Percentiles rank a stretch among this genome's conserved stretches.
Evolutionary conservation across 495 filamentous ascomycete genomes (phyloP).

Genomic region (Beverwykella pulmonaria): DNA sequence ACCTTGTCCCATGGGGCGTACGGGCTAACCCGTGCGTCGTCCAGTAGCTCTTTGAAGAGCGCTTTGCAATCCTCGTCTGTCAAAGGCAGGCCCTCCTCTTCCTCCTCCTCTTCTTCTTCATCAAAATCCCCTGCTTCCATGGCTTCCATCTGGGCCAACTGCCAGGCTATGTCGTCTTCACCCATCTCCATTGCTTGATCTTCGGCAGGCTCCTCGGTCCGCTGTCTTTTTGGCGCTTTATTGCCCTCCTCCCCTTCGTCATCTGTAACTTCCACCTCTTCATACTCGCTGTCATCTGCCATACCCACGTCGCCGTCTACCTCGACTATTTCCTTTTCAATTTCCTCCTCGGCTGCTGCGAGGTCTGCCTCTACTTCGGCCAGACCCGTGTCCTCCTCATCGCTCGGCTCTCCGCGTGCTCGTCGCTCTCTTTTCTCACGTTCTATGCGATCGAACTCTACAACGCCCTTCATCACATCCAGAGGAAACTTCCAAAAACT

Average conservation of each 20-base stretch:
- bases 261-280: conserved; percentile 84
- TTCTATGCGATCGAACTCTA: conserved; percentile 66
- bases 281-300: conserved; percentile 67
- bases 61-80: conserved; percentile 49
- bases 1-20: conserved; percentile 91
- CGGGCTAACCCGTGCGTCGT: conserved; percentile 79
- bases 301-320: conserved; percentile 39
- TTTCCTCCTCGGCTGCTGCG: conserved; percentile 33
- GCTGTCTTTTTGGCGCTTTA: conserved; percentile 65
- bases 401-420: conserved; percentile 44
- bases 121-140: conserved; percentile 68
- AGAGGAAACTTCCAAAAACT: conserved; percentile 93
- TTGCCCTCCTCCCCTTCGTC: conserved; percentile 53
- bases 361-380: conserved; percentile 40
- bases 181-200: conserved; percentile 79
- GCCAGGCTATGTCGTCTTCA: conserved; percentile 92
- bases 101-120: conserved; percentile 64
- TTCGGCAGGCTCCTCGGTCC: conserved; percentile 58
- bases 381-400: conserved; percentile 35
- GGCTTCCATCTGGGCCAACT: conserved; percentile 78
- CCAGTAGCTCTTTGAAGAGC: conserved; percentile 83
- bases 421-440: conserved; percentile 53
- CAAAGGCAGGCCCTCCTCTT: conserved; percentile 57
- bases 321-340: conserved; percentile 43
- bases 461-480: conserved; percentile 77